Evolutionary conservation across 2,329 filamentous ascomycete genomes (phyloP).

Genomic region (Didymella arachidicola): DNA sequence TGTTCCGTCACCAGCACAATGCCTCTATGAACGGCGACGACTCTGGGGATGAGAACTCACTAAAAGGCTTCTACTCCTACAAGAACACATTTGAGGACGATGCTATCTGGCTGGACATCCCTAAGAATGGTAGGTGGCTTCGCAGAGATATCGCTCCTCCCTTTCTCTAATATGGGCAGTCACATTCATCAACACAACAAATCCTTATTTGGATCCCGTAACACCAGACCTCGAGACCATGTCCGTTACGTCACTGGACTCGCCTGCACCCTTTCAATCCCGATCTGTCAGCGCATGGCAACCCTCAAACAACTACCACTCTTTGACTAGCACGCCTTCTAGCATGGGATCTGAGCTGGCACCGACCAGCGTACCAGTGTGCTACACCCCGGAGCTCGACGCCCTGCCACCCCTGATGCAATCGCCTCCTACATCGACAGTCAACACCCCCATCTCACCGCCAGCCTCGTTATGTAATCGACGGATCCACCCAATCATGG

Average conservation of each 20-base stretch:
- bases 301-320: slow-evolving; percentile 35
- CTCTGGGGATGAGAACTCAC: slow-evolving; percentile 53
- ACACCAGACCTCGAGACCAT: slow-evolving; percentile 48
- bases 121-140: slow-evolving; percentile 60
- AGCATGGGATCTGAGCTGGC: slow-evolving; percentile 63
- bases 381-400: slow-evolving; percentile 41
- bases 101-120: slow-evolving; percentile 69
- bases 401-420: slow-evolving; percentile 40
- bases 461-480: slow-evolving; percentile 56
- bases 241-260: slow-evolving; percentile 44
- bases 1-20: slow-evolving; percentile 74
- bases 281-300: slow-evolving; percentile 40
- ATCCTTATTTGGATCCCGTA: slow-evolving; percentile 64
- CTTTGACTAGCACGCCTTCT: slow-evolving; percentile 42
- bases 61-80: slow-evolving; percentile 71
- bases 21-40: slow-evolving; percentile 69
- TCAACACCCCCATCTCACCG: slow-evolving; percentile 51
- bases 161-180: slow-evolving; percentile 52
- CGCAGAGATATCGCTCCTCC: background rate
- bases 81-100: slow-evolving; percentile 70
- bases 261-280: slow-evolving; percentile 42
- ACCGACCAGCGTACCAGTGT: slow-evolving; percentile 52
- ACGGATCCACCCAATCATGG: slow-evolving; percentile 64
- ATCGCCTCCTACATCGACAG: slow-evolving; percentile 41
- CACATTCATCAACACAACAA: slow-evolving; percentile 68